Evolutionary conservation across 2,329 filamentous ascomycete species (phyloP), one percentile per base, ranked within the genome.

Genomic region (Apiospora sp.): DNA sequence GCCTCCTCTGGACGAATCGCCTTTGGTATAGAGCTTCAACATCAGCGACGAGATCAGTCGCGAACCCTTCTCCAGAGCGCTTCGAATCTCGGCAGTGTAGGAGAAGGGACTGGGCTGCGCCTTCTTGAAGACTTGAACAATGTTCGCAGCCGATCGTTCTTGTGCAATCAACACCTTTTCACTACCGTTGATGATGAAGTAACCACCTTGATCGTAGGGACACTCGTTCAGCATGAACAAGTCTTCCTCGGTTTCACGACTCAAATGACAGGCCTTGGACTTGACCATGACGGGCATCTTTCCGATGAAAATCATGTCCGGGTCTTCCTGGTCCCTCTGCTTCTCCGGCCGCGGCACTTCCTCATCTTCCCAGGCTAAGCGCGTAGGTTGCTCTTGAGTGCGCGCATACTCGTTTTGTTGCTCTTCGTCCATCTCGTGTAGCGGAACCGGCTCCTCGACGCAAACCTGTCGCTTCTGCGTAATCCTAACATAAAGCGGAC

Each of bases 101-200:
- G 95, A 95, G 75, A 94, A 97, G 13, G 94, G 93, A 76, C 94
- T 96, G n/a, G 95, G 94, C 77, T 92, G 90, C 0, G 96, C 94
- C 86, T 99, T 99, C 85, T 97, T 96, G 90, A 99, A 99, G 41
- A 99, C 96, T 84, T 99, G 96, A 6, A 99, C 96, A 73, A 98
- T 99, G 81, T 99, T 99, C 80, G 96, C 96, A 54, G 96, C 96
- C 81, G 95, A 98, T 75, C 96, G 93, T 84, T 99, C 96, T 82
- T 99, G 96, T 1, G 96, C 96, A 79, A 99, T 99, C 77, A 99
- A 86, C 30, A 99, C 96, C 87, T 99, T 99, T 82, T 99, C 96
- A 83, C 94, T 97, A 61, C 96, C 96, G 85, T 99, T 99, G 88
- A 99, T 99, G 79, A 99, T 94, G 81, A 99, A 99, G 84, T 99